These are phyloP conservation scores for Cafeteria roenbergensis DNA, from an alignment of 108 stramenopile species.

Conservation along the genomic window DNA sequence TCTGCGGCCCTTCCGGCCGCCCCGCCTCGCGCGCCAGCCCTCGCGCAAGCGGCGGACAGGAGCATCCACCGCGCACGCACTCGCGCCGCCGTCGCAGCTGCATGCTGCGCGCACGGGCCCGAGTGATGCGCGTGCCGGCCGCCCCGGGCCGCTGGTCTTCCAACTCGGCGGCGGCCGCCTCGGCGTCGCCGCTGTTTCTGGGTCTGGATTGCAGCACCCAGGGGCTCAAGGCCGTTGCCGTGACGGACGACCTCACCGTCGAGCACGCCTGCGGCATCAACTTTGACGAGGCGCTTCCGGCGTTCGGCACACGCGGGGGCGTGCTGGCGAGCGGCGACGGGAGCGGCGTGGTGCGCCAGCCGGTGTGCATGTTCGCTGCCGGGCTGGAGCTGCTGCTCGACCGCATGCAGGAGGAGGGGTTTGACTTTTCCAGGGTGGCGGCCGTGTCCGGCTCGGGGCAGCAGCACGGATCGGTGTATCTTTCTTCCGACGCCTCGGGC, in stretches of 20 bases:
- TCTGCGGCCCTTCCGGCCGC: too few relatives aligned
- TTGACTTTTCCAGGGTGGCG: background rate
- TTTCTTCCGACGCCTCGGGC: slow-evolving; percentile 4
- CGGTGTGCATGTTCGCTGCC: background rate
- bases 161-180: too few relatives aligned
- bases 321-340: slow-evolving; percentile 22
- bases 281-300: slow-evolving; percentile 23
- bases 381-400: background rate
- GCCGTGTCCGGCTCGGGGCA: slow-evolving; percentile 26
- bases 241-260: slow-evolving; percentile 7
- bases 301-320: slow-evolving; percentile 22
- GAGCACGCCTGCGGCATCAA: slow-evolving; percentile 18
- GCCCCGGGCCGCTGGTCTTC: too few relatives aligned
- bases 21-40: too few relatives aligned
- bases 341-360: background rate
- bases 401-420: background rate
- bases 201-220: slow-evolving; percentile 33
- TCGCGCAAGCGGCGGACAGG: too few relatives aligned
- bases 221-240: slow-evolving; percentile 22
- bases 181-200: too few relatives aligned
- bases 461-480: slow-evolving; percentile 34
- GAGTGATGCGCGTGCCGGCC: too few relatives aligned
- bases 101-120: too few relatives aligned
- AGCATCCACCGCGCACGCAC: too few relatives aligned
- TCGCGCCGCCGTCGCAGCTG: too few relatives aligned